A percentile compares a stretch with the other conserved stretches of the same genome.
phyloP scores from a whole-genome alignment of 495 filamentous ascomycete genomes.

The Chaetomium tenue region DNA sequence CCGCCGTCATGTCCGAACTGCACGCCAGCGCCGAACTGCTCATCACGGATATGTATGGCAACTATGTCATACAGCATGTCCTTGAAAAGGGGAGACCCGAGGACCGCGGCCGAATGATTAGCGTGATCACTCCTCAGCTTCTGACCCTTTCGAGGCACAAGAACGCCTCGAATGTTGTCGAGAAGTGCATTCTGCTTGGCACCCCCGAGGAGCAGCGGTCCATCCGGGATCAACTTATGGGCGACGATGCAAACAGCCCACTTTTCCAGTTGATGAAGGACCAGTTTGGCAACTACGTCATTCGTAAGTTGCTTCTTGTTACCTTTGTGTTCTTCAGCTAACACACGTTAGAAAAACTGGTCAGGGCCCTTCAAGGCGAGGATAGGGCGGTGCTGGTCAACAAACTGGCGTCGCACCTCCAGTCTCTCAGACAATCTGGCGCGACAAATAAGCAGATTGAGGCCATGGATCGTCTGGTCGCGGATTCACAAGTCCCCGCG shows the following conservation, averaged over 20 bases:
- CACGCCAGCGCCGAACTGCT: slow-evolving; percentile 68
- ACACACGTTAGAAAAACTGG: slow-evolving; percentile 38
- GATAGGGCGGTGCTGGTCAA: slow-evolving; percentile 68
- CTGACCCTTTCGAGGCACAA: slow-evolving; percentile 88
- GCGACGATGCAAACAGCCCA: slow-evolving; percentile 63
- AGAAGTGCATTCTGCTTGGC: slow-evolving; percentile 83
- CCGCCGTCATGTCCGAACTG: slow-evolving; percentile 72
- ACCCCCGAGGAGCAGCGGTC: slow-evolving; percentile 63
- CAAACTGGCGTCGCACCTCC: slow-evolving; percentile 70
- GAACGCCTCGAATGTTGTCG: slow-evolving; percentile 95
- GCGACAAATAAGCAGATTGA: slow-evolving; percentile 72
- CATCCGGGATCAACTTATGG: slow-evolving; percentile 68
- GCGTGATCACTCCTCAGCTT: slow-evolving; percentile 66
- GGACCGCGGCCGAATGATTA: slow-evolving; percentile 71
- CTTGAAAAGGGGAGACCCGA: slow-evolving; percentile 77
- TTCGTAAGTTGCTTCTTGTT: slow-evolving; percentile 64
- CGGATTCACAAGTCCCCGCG: slow-evolving; percentile 37
- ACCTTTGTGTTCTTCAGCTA: slow-evolving; percentile 27
- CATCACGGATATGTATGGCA: slow-evolving; percentile 88
- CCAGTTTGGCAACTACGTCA: slow-evolving; percentile 93
- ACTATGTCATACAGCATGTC: slow-evolving; percentile 95
- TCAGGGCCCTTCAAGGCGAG: slow-evolving; percentile 58
- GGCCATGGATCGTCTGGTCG: slow-evolving; percentile 60
- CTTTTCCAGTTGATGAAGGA: slow-evolving; percentile 81
- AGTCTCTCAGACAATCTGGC: slow-evolving; percentile 66